A percentile compares a stretch with the other conserved stretches of the same genome.
Evolutionary conservation across 441 rosid genomes (phyloP).

Genomic region (Pelargonium cotyledonis): DNA sequence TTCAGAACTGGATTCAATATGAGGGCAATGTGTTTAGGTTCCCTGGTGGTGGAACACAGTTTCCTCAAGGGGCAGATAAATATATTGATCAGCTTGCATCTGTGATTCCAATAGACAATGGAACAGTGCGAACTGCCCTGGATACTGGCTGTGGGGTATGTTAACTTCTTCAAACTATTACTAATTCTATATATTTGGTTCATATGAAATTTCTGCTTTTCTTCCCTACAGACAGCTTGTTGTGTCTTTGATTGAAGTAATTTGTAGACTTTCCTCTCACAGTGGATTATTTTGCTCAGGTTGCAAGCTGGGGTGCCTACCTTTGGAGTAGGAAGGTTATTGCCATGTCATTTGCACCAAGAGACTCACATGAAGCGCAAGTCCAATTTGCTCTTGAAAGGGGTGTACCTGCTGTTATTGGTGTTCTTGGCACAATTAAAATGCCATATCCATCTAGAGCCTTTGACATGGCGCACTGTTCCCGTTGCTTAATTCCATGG

Average conservation of each 20-base stretch:
- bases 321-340: slow-evolving; percentile 13
- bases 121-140: slow-evolving; percentile 18
- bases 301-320: slow-evolving; percentile 18
- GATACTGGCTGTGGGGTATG: slow-evolving; percentile 22
- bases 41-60: slow-evolving; percentile 20
- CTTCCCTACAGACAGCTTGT: background rate
- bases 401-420: slow-evolving; percentile 6
- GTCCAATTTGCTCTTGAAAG: slow-evolving; percentile 20
- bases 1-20: slow-evolving; percentile 20
- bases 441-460: slow-evolving; percentile 19
- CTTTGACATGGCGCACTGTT: slow-evolving; percentile 19
- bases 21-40: slow-evolving; percentile 19
- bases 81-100: slow-evolving; percentile 20
- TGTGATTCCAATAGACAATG: slow-evolving; percentile 17
- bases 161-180: background rate
- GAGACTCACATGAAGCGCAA: slow-evolving; percentile 22
- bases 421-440: slow-evolving; percentile 17
- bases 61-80: slow-evolving; percentile 20
- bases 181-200: background rate
- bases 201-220: background rate
- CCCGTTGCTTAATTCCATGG: slow-evolving; percentile 21
- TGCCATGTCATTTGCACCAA: slow-evolving; percentile 20
- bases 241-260: too few relatives aligned
- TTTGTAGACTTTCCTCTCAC: background rate
- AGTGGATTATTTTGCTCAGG: slow-evolving; percentile 2